Percentiles rank a stretch among this genome's conserved stretches.
phyloP scores from a whole-genome alignment of 2,329 filamentous ascomycete species.

The Talaromyces amestolkiae region DNA sequence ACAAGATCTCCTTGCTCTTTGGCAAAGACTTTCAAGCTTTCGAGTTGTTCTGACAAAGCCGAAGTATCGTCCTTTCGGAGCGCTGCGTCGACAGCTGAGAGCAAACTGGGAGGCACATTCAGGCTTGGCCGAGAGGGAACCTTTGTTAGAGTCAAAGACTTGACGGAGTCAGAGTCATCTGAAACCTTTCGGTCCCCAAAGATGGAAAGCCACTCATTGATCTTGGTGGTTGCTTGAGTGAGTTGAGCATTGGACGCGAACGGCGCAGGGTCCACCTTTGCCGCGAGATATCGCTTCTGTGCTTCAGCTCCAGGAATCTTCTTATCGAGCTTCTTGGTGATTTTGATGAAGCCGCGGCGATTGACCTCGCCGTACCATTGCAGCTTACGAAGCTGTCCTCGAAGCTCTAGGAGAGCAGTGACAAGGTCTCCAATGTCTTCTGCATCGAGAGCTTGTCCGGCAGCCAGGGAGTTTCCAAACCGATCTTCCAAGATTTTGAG shows the following conservation, averaged over 20 bases:
- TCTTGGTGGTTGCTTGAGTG: conserved; percentile 59
- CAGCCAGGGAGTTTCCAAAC: conserved; percentile 72
- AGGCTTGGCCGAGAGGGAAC: conserved; percentile 73
- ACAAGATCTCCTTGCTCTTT: conserved; percentile 61
- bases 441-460: conserved; percentile 70
- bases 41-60: conserved; percentile 51
- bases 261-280: conserved; percentile 82
- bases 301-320: conserved; percentile 74
- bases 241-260: conserved; percentile 75
- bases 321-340: conserved; percentile 98
- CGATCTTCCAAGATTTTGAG: conserved; percentile 83
- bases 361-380: conserved; percentile 99
- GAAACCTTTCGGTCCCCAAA: conserved; percentile 73
- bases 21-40: conserved; percentile 56
- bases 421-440: conserved; percentile 91
- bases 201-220: conserved; percentile 89
- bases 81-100: conserved; percentile 42
- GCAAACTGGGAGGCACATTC: conserved; percentile 62
- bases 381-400: conserved; percentile 82
- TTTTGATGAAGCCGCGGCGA: conserved; percentile 90
- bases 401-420: conserved; percentile 82
- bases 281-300: conserved; percentile 81
- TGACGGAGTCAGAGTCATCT: conserved; percentile 71
- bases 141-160: conserved; percentile 70
- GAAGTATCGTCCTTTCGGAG: conserved; percentile 42